A percentile compares a stretch with the other conserved stretches of the same genome.
Evolutionary conservation across 148 eudicot species (phyloP).

Genomic region (Cornus suecica): DNA sequence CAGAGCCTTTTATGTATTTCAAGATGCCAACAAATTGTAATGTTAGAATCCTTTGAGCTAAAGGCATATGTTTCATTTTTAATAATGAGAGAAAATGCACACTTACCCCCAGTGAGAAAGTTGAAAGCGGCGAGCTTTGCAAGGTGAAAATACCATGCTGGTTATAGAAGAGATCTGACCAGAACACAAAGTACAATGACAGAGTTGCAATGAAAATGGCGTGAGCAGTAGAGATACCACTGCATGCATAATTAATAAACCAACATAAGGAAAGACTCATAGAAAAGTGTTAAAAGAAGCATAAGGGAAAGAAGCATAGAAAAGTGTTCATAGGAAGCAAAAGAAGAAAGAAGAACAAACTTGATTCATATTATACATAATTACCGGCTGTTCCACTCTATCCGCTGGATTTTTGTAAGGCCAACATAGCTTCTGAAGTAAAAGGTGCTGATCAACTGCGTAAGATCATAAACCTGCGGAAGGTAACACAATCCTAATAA

Average conservation of each 20-base stretch:
- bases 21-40: not conserved
- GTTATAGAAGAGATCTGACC: conserved; percentile 90
- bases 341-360: not conserved
- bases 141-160: conserved; percentile 52
- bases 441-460: conserved; percentile 59
- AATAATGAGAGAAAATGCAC: not conserved
- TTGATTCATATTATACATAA: conserved; percentile 1
- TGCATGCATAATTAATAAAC: conserved; percentile 30
- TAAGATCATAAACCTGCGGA: conserved; percentile 74
- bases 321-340: not conserved
- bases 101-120: conserved; percentile 86
- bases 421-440: conserved; percentile 72
- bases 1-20: not conserved
- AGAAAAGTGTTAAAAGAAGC: not conserved
- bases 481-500: not conserved
- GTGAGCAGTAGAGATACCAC: conserved; percentile 85
- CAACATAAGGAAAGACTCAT: conserved; percentile 8
- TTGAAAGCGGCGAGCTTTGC: conserved; percentile 76
- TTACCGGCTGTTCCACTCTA: conserved; percentile 95
- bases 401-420: conserved; percentile 74
- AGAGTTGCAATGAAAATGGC: conserved; percentile 77
- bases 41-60: not conserved
- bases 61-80: not conserved
- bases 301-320: not conserved
- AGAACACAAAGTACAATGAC: conserved; percentile 89